Evolutionary conservation across 768 basidiomycete species (phyloP).

Genomic region (Mrakia hoshinonis): DNA sequence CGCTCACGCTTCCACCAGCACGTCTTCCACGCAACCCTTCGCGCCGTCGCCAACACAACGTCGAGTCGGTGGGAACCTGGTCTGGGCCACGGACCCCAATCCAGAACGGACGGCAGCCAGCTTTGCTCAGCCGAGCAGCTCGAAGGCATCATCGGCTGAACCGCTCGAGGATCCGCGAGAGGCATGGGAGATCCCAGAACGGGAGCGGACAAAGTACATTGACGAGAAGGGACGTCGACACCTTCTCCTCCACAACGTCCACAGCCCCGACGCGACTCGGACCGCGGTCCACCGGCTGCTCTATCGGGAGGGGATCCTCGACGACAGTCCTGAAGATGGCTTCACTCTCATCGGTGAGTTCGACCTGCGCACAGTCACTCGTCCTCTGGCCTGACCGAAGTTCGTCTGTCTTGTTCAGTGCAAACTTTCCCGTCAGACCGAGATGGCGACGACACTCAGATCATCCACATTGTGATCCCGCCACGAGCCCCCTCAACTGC

Average conservation of each 20-base stretch:
- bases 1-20: not conserved
- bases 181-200: not conserved
- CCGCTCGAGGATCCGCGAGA: not conserved
- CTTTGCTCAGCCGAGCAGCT: not conserved
- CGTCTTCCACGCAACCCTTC: not conserved
- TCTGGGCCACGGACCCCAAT: not conserved
- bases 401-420: too few species aligned
- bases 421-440: too few species aligned
- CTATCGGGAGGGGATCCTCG: not conserved
- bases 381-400: too few species aligned
- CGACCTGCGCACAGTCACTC: too few species aligned
- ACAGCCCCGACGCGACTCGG: not conserved
- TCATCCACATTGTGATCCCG: too few species aligned
- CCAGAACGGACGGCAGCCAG: not conserved
- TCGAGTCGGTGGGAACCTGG: not conserved
- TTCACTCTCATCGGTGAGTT: too few species aligned
- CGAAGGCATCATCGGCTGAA: not conserved
- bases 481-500: too few species aligned
- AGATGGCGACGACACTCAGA: too few species aligned
- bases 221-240: not conserved
- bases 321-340: too few species aligned
- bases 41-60: not conserved
- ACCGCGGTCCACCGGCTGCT: not conserved
- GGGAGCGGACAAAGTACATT: not conserved
- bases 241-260: not conserved